phyloP scores from a whole-genome alignment of 495 filamentous ascomycete genomes.

The Thermochaetoides thermophila region DNA sequence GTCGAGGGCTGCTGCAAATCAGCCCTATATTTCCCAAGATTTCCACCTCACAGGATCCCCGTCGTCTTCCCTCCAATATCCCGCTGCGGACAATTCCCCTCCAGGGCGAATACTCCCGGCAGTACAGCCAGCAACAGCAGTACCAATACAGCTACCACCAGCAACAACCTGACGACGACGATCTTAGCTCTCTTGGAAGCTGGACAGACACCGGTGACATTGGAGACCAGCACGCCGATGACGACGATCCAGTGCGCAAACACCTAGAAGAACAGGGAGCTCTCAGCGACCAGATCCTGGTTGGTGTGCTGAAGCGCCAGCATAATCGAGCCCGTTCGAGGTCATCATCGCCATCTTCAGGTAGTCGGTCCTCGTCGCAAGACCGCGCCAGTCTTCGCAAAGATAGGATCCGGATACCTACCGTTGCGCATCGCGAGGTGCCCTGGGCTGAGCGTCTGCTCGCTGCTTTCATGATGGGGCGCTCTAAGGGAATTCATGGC shows the following conservation, averaged over 20 bases:
- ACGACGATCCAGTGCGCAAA: constrained; percentile 62
- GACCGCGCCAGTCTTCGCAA: constrained; percentile 43
- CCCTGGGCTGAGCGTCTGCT: constrained; percentile 51
- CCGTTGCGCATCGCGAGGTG: constrained; percentile 45
- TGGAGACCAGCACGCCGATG: constrained; percentile 71
- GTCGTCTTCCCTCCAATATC: constrained; percentile 47
- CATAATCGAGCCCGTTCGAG: constrained; percentile 34
- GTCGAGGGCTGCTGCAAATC: constrained; percentile 44
- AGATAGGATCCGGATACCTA: constrained; percentile 72
- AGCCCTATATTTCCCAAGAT: constrained; percentile 43
- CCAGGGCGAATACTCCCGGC: constrained; percentile 16
- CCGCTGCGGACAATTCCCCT: constrained; percentile 42
- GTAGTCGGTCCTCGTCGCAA: constrained; percentile 10
- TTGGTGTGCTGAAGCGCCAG: constrained; percentile 28
- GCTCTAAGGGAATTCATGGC: constrained; percentile 63
- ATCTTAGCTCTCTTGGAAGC: constrained; percentile 55
- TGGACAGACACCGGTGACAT: constrained; percentile 94
- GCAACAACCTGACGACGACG: constrained; percentile 33
- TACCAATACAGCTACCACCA: not conserved
- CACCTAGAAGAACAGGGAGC: no score
- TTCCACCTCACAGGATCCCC: constrained; percentile 34
- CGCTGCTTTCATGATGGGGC: constrained; percentile 72
- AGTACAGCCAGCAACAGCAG: constrained; percentile 9
- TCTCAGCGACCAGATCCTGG: constrained; percentile 42
- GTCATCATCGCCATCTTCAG: constrained; percentile 12